These are phyloP conservation scores for Dothideomycetes sp. DNA, from an alignment of 2,329 filamentous ascomycete genomes.

Conservation along the genomic window DNA sequence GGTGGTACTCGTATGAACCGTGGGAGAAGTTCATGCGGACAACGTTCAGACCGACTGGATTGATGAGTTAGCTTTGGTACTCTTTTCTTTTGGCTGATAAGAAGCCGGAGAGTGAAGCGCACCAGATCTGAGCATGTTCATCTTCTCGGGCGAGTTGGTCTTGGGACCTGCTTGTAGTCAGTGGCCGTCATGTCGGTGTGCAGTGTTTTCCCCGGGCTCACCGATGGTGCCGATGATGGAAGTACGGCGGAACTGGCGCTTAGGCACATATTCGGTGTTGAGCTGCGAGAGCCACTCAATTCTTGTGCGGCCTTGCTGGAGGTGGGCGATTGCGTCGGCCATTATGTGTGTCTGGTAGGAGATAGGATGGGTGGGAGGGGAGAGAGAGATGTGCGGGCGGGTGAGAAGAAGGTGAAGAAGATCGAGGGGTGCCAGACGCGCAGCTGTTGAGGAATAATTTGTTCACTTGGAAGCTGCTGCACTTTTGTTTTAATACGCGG, in stretches of 20 bases:
- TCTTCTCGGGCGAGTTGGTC: conserved; percentile 95
- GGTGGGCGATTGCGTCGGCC: conserved; percentile 75
- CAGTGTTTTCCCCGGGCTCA: conserved; percentile 28
- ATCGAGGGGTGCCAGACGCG: neutral
- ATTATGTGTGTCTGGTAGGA: conserved; percentile 30
- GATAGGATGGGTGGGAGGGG: conserved; percentile 4
- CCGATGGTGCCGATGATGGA: conserved; percentile 98
- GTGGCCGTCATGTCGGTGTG: neutral
- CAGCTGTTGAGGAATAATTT: neutral
- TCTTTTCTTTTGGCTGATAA: neutral
- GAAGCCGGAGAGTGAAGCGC: conserved; percentile 16
- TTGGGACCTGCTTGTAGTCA: conserved; percentile 58
- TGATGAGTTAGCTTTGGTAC: conserved; percentile 12
- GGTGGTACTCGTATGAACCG: conserved; percentile 90
- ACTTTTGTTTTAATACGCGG: conserved; percentile 5
- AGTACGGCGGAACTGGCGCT: conserved; percentile 86
- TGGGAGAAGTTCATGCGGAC: conserved; percentile 99
- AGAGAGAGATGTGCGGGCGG: conserved; percentile 5
- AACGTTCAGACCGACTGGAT: conserved; percentile 77
- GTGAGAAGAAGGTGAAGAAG: conserved; percentile 3
- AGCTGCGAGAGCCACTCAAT: conserved; percentile 66
- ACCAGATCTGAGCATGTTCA: conserved; percentile 79
- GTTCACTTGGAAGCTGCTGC: neutral
- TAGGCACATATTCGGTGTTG: conserved; percentile 79
- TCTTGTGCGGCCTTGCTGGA: conserved; percentile 62